Evolutionary conservation across 2,329 filamentous ascomycete species (phyloP), one percentile per base, ranked within the genome.

Genomic region (Xylaria sp.): DNA sequence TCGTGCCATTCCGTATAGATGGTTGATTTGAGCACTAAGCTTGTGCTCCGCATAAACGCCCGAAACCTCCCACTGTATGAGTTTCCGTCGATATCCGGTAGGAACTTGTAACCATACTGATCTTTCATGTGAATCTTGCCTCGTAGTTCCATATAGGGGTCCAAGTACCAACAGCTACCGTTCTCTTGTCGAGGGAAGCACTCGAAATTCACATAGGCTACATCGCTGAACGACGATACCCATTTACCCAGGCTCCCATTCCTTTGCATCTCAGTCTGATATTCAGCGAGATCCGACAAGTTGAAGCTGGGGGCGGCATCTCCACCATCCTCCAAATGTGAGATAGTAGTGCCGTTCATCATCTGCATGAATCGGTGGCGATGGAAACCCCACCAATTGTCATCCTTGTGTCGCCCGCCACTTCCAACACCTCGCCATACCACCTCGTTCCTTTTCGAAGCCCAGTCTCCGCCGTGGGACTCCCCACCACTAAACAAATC

Each of bases 1-100:
- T 92, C 89, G 71, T 92, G 89, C 90, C 90, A 92, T 72, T 92
- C 90, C 8, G 84, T 78, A 72, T 90, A 92, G 43, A 92, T 81
- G 3, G 89, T 91, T 11, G 86, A 83, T 75, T 92, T 92, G 71
- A 92, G 83, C 1, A 87, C 87, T 33, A 90, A 74, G 46, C 84
- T 87, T 1, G 84, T 89, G 37, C 84, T 88, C 25, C 82, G 79
- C 8, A 92, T 77, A 67, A 91, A 88, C 0, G 81, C 82, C 47
- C 84, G 81, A 74, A 85, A 90, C n/a, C 87, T 81, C 3, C 84
- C 86, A 56, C 81, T 85, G 70, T 87, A 87, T 1, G 82, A 84
- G 74, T 87, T 85, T n/a, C 90, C 89, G 71, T 92, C 90, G 44
- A 90, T 82, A 70, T 92, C 89, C 0, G 87, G 84, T 1, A 92